Percentiles rank a stretch among this genome's conserved stretches.
Evolutionary conservation across 116 monocot species (phyloP).

Genomic region (Zostera marina): DNA sequence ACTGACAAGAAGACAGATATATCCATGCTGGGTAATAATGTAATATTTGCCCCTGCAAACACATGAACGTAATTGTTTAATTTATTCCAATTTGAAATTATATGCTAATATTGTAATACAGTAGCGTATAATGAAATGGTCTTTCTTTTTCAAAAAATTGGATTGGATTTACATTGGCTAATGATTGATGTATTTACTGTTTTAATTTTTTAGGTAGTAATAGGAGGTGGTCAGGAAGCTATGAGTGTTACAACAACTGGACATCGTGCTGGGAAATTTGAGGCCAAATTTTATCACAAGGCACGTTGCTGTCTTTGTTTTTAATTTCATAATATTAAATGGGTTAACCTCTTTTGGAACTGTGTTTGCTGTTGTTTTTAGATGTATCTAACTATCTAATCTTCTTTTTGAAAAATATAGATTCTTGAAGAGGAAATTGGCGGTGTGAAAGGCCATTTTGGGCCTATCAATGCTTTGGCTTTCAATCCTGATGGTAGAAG

Average conservation of each 20-base stretch:
- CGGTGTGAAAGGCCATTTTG: slow-evolving; percentile 99
- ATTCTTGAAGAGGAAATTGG: slow-evolving; percentile 98
- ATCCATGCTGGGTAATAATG: too few relatives aligned
- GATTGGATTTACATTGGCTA: too few relatives aligned
- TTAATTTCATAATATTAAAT: neutral
- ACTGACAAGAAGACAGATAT: too few relatives aligned
- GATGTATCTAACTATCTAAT: neutral
- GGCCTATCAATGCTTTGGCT: slow-evolving; percentile 89
- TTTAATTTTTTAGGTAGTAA: slow-evolving; percentile 51
- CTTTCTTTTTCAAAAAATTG: too few relatives aligned
- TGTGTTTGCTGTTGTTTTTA: neutral
- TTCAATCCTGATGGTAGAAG: slow-evolving; percentile 99
- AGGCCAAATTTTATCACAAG: slow-evolving; percentile 97
- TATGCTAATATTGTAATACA: too few relatives aligned
- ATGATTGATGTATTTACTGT: neutral
- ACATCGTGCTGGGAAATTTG: slow-evolving; percentile 89
- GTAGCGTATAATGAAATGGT: too few relatives aligned
- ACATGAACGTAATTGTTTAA: too few relatives aligned
- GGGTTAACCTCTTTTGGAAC: neutral
- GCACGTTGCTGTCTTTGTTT: slow-evolving; percentile 9
- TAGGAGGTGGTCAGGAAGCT: slow-evolving; percentile 97
- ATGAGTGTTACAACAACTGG: slow-evolving; percentile 83
- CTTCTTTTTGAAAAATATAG: slow-evolving; percentile 23
- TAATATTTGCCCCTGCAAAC: too few relatives aligned
- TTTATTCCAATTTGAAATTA: too few relatives aligned